Evolutionary conservation across 1,284 basidiomycete genomes (phyloP).

Genomic region (Xerocomus minutiporus): DNA sequence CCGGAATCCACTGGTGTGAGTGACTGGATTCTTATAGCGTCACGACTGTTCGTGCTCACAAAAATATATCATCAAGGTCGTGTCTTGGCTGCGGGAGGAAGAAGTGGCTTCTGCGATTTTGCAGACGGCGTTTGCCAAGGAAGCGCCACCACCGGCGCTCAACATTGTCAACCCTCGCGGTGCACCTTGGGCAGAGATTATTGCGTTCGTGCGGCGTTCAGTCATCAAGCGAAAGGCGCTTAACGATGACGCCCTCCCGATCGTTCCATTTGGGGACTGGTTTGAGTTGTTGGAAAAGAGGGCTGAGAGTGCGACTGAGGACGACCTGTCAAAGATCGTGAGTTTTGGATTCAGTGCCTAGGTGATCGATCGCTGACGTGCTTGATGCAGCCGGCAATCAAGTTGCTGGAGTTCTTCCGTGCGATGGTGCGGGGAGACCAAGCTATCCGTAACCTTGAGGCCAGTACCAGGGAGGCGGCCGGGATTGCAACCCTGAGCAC

Average conservation of each 20-base stretch:
- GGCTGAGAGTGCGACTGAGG: conserved; percentile 15
- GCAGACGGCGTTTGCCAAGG: conserved; percentile 16
- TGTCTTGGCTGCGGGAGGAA: conserved; percentile 25
- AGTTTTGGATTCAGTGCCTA: conserved; percentile 1
- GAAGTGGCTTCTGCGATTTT: conserved; percentile 17
- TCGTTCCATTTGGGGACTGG: conserved; percentile 27
- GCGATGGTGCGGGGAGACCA: conserved; percentile 13
- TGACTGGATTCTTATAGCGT: background rate
- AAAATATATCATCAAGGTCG: conserved; percentile 3
- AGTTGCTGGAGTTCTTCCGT: conserved; percentile 28
- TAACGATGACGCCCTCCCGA: conserved; percentile 8
- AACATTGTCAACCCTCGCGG: conserved; percentile 26
- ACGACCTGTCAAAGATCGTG: conserved; percentile 21
- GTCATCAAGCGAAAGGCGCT: conserved; percentile 9
- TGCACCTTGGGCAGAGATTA: conserved; percentile 15
- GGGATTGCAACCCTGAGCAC: conserved; percentile 21
- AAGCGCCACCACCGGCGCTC: conserved; percentile 6
- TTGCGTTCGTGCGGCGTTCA: conserved; percentile 9
- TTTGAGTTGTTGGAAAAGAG: conserved; percentile 17
- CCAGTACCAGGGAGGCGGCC: conserved; percentile 13
- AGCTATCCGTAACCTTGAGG: background rate
- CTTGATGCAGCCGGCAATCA: conserved; percentile 26
- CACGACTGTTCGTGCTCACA: background rate
- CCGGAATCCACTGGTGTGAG: too few relatives aligned
- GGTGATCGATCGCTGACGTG: background rate